Percentiles rank a stretch among this genome's conserved stretches.
Evolutionary conservation across 2,329 filamentous ascomycete species (phyloP).

Genomic region (Sporothrix pallida): DNA sequence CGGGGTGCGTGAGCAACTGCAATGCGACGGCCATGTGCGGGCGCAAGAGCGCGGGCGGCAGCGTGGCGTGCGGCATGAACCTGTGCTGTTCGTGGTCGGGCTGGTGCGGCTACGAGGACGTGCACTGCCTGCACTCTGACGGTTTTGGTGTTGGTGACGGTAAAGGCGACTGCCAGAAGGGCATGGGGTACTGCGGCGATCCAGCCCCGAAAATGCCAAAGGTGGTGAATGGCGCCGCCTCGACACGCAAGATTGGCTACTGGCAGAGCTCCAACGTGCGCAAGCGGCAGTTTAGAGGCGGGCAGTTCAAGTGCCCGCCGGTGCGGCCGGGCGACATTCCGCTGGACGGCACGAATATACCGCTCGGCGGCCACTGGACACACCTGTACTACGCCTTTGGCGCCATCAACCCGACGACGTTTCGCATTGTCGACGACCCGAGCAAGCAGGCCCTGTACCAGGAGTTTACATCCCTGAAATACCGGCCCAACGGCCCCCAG

Average conservation of each 20-base stretch:
- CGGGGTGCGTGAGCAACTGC: constrained; percentile 10
- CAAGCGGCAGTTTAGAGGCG: neutral
- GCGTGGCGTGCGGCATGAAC: neutral
- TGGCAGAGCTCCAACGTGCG: neutral
- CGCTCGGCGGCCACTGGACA: neutral
- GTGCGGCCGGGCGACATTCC: neutral
- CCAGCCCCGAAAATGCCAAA: neutral
- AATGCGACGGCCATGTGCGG: constrained; percentile 8
- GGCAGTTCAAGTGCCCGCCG: constrained; percentile 3
- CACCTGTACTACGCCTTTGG: constrained; percentile 6
- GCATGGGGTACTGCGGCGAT: neutral
- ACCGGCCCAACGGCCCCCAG: neutral
- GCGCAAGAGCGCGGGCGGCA: neutral
- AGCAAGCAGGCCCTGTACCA: neutral
- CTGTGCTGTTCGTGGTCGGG: neutral
- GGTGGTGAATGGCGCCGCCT: neutral
- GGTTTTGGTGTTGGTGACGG: neutral
- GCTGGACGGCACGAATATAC: neutral
- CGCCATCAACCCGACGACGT: neutral
- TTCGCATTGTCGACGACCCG: neutral
- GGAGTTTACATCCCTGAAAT: neutral
- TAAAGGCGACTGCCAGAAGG: neutral
- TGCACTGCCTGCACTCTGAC: neutral
- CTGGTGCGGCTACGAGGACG: constrained; percentile 4
- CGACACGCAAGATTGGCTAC: constrained; percentile 10